phyloP scores from a whole-genome alignment of 352 stramenopile species.

The Pilasporangium apinafurcum region DNA sequence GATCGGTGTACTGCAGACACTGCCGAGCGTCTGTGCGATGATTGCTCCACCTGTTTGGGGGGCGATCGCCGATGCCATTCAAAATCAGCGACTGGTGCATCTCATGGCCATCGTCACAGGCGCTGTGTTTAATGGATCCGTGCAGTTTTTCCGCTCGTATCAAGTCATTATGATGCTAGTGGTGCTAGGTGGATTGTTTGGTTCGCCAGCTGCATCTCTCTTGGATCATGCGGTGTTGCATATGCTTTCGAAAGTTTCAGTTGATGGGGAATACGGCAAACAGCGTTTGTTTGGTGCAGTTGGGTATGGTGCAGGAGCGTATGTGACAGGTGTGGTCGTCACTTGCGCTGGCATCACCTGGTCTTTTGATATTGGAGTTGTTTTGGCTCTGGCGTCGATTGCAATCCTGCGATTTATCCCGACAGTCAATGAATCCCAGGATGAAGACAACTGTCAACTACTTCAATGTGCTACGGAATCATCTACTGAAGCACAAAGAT shows the following conservation, averaged over 20 bases:
- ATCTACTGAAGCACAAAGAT: neutral
- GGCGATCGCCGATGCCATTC: constrained; percentile 34
- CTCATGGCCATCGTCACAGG: constrained; percentile 30
- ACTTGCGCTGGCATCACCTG: constrained; percentile 30
- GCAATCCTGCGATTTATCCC: constrained; percentile 35
- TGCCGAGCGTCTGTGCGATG: constrained; percentile 36
- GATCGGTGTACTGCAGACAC: constrained; percentile 42
- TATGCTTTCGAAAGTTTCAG: constrained; percentile 26
- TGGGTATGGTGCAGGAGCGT: constrained; percentile 42
- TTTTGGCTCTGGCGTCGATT: constrained; percentile 26
- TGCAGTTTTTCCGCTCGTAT: constrained; percentile 35
- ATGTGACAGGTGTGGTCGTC: constrained; percentile 32
- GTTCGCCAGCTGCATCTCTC: constrained; percentile 26
- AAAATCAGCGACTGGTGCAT: constrained; percentile 35
- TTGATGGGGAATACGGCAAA: constrained; percentile 50
- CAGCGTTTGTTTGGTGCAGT: constrained; percentile 46
- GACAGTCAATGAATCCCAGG: constrained; percentile 4
- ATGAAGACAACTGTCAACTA: neutral
- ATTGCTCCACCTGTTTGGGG: constrained; percentile 42
- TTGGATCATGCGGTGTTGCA: constrained; percentile 44
- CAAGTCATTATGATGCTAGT: constrained; percentile 21
- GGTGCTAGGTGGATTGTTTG: constrained; percentile 28
- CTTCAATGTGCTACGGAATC: neutral
- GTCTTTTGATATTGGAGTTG: constrained; percentile 39
- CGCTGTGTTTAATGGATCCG: constrained; percentile 28